phyloP scores from a whole-genome alignment of 768 basidiomycete genomes.

The Mycena sanguinolenta region DNA sequence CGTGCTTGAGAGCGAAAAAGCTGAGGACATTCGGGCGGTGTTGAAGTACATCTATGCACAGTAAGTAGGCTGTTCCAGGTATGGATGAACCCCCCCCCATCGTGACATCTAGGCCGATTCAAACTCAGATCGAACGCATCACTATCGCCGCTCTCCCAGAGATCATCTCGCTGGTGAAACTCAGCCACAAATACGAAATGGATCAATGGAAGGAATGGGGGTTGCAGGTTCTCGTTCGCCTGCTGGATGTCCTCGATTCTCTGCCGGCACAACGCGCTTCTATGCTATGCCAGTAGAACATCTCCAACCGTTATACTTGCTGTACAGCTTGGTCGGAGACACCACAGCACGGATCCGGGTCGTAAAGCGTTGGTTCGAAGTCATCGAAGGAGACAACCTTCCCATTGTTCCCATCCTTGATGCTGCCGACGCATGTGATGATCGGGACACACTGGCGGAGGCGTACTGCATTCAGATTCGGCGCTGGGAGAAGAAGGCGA shows the following conservation, averaged over 20 bases:
- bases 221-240: background rate
- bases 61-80: background rate
- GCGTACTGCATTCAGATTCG: background rate
- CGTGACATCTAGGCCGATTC: background rate
- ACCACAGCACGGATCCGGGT: background rate
- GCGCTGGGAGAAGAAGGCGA: background rate
- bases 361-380: background rate
- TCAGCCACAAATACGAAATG: constrained; percentile 3
- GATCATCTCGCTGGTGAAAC: background rate
- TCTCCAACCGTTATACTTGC: background rate
- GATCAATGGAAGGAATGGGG: background rate
- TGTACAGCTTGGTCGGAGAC: background rate
- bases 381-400: background rate
- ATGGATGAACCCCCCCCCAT: too few relatives aligned
- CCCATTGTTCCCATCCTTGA: background rate
- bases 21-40: background rate
- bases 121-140: background rate
- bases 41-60: background rate
- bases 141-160: background rate
- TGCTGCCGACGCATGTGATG: background rate
- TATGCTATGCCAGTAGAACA: background rate
- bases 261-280: background rate
- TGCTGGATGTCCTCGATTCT: background rate
- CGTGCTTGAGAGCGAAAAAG: background rate
- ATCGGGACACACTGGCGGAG: background rate